Evolutionary conservation across 2,329 filamentous ascomycete genomes (phyloP).

Genomic region (Aspergillus melleus): DNA sequence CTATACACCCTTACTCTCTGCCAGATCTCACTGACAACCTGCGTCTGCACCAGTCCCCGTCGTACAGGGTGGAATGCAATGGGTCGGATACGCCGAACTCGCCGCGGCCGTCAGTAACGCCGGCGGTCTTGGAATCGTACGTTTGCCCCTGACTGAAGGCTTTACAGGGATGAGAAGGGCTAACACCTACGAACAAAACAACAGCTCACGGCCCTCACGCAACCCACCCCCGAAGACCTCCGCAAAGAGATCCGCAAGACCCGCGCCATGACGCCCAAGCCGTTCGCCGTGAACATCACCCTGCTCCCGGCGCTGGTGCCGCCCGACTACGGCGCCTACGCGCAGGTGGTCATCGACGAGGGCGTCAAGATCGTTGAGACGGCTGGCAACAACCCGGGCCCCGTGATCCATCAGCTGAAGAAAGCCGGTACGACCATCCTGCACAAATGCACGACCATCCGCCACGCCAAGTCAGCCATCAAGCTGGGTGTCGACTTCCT

Average conservation of each 20-base stretch:
- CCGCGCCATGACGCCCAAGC: conserved; percentile 63
- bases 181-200: background rate
- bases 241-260: conserved; percentile 90
- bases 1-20: background rate
- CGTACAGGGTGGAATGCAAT: conserved; percentile 57
- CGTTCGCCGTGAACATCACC: conserved; percentile 92
- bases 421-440: conserved; percentile 74
- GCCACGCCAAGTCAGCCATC: conserved; percentile 85
- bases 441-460: conserved; percentile 97
- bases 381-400: conserved; percentile 84
- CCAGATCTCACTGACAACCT: background rate
- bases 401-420: conserved; percentile 88
- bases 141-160: conserved; percentile 12
- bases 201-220: conserved; percentile 67
- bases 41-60: conserved; percentile 41
- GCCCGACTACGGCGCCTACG: conserved; percentile 89
- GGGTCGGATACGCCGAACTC: conserved; percentile 56
- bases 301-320: conserved; percentile 86
- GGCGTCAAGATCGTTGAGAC: conserved; percentile 90
- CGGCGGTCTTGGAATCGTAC: conserved; percentile 53
- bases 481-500: conserved; percentile 97
- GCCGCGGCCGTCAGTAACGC: conserved; percentile 56
- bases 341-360: conserved; percentile 89
- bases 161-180: background rate
- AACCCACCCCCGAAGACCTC: conserved; percentile 86